Percentiles rank a stretch among this genome's conserved stretches.
phyloP scores from a whole-genome alignment of 768 basidiomycete genomes.

The Lepiota subincarnata region DNA sequence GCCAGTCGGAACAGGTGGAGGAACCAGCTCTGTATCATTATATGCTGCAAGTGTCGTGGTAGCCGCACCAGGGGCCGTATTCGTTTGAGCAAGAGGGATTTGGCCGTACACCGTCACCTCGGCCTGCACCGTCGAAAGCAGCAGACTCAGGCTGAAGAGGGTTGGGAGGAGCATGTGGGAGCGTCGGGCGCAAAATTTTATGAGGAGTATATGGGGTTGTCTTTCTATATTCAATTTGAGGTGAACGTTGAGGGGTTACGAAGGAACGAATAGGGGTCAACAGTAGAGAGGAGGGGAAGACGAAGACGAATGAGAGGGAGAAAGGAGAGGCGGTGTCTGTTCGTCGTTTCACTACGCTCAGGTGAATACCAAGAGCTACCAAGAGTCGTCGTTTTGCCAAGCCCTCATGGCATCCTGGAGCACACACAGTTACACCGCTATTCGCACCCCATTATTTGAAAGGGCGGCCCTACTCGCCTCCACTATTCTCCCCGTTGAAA shows the following conservation, averaged over 20 bases:
- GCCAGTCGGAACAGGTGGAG: constrained; percentile 47
- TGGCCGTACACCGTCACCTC: constrained; percentile 31
- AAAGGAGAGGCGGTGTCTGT: too few species aligned
- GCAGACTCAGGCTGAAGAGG: neutral
- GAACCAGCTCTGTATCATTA: constrained; percentile 43
- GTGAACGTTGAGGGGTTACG: neutral
- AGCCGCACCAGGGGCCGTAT: constrained; percentile 2
- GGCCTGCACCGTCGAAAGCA: constrained; percentile 3
- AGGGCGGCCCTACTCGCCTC: too few species aligned
- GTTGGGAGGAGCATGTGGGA: neutral
- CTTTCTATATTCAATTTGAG: neutral
- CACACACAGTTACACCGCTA: too few species aligned
- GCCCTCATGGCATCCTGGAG: neutral
- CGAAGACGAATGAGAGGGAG: neutral
- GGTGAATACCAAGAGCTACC: neutral
- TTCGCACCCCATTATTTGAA: too few species aligned
- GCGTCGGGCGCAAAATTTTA: neutral
- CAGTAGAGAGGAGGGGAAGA: neutral
- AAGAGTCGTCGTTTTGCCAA: neutral
- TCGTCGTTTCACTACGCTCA: neutral
- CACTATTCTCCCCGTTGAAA: too few species aligned
- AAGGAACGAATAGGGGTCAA: neutral
- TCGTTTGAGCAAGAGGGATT: constrained; percentile 23
- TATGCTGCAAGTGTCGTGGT: constrained; percentile 42
- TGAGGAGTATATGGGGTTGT: neutral